These are phyloP conservation scores for Puccinia horiana DNA, from an alignment of 1,284 basidiomycete genomes.

Conservation along the genomic window DNA sequence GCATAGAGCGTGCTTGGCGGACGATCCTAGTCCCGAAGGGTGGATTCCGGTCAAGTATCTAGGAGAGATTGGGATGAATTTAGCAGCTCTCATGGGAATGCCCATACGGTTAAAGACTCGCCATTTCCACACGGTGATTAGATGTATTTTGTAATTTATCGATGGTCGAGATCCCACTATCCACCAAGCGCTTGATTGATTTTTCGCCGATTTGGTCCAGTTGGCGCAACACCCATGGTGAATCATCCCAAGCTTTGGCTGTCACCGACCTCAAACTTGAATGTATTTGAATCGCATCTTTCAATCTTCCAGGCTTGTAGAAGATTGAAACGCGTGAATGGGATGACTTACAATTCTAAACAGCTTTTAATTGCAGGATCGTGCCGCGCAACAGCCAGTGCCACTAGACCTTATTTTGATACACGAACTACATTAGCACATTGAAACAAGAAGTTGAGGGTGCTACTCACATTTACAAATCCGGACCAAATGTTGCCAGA, in stretches of 20 bases:
- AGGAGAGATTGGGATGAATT: constrained; percentile 4
- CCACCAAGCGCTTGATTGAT: constrained; percentile 46
- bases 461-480: constrained; percentile 47
- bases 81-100: not conserved
- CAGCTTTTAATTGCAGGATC: constrained; percentile 25
- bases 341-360: constrained; percentile 41
- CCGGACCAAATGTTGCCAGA: constrained; percentile 49
- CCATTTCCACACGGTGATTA: constrained; percentile 45
- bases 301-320: not conserved
- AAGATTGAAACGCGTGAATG: not conserved
- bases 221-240: constrained; percentile 47
- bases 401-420: constrained; percentile 24
- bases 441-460: not conserved
- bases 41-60: constrained; percentile 50
- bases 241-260: constrained; percentile 49
- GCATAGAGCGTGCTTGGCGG: constrained; percentile 43
- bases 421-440: not conserved
- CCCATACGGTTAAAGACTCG: not conserved
- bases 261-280: constrained; percentile 44
- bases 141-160: constrained; percentile 37
- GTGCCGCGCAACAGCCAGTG: constrained; percentile 36
- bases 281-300: not conserved
- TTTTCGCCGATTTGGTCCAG: constrained; percentile 49
- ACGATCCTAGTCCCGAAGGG: constrained; percentile 46
- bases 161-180: constrained; percentile 37